These are phyloP conservation scores for Diospyros lotus DNA, from an alignment of 148 eudicot genomes.

Conservation along the genomic window DNA sequence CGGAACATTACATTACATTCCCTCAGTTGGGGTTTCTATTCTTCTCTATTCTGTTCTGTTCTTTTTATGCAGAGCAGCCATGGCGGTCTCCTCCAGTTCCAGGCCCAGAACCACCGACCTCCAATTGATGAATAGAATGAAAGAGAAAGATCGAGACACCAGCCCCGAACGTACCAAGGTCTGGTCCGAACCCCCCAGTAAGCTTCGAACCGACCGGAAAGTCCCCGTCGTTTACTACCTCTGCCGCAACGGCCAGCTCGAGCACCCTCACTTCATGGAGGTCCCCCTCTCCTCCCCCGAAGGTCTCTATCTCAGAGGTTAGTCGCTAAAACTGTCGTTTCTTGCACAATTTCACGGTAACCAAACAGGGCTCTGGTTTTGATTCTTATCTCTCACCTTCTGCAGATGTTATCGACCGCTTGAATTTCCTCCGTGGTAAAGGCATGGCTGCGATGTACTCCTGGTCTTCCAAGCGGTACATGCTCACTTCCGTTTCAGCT, in stretches of 20 bases:
- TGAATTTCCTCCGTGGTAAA: constrained; percentile 79
- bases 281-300: constrained; percentile 59
- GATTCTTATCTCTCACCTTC: not conserved
- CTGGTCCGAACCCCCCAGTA: constrained; percentile 35
- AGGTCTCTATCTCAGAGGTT: constrained; percentile 65
- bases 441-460: constrained; percentile 75
- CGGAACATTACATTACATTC: not conserved
- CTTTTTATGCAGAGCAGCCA: not conserved
- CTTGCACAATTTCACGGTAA: not conserved
- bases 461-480: constrained; percentile 85
- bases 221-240: constrained; percentile 72
- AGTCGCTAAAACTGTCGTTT: not conserved
- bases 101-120: constrained; percentile 27
- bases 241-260: constrained; percentile 63
- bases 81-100: constrained; percentile 35
- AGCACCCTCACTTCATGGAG: constrained; percentile 81
- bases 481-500: not conserved
- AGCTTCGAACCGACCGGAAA: constrained; percentile 13
- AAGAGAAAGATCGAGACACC: constrained; percentile 28
- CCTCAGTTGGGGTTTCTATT: not conserved
- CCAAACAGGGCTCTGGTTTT: not conserved
- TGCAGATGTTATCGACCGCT: constrained; percentile 73
- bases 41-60: not conserved
- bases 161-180: constrained; percentile 49
- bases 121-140: constrained; percentile 24